Conservation (phyloP, 306 rosid species). For the Senna tora region DNA sequence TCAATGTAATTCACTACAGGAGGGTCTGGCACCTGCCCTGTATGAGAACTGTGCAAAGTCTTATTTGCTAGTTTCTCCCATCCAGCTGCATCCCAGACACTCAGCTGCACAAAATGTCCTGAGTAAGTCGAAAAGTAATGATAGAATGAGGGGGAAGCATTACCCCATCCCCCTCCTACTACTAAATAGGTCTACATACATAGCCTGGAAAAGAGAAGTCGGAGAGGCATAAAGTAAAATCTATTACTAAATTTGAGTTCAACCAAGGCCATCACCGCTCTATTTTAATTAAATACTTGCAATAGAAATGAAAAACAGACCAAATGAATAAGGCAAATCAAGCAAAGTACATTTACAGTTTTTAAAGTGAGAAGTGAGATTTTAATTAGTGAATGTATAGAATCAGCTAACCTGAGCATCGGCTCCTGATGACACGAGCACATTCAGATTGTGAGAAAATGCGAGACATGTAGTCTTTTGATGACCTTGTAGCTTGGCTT, state of each 20-base stretch:
- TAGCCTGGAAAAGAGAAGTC: not conserved
- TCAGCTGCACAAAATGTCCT: constrained; percentile 9
- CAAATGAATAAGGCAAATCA: not conserved
- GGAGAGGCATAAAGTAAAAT: not conserved
- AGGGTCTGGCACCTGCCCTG: constrained; percentile 21
- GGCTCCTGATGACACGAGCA: constrained; percentile 26
- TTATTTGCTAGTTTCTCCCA: constrained; percentile 29
- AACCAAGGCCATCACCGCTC: not conserved
- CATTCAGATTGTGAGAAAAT: constrained; percentile 25
- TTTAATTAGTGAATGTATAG: not conserved
- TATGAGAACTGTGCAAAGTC: not conserved
- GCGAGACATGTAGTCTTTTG: constrained; percentile 31
- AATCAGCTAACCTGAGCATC: constrained; percentile 28
- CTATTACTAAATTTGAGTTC: not conserved
- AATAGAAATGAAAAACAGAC: not conserved
- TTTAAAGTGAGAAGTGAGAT: not conserved
- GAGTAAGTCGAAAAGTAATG: not conserved
- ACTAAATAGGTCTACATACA: not conserved
- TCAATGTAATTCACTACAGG: constrained; percentile 32
- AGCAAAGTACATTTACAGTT: not conserved
- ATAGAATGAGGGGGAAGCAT: not conserved
- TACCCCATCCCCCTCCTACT: not conserved
- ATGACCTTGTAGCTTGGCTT: constrained; percentile 19
- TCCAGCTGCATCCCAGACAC: constrained; percentile 25
- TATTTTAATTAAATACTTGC: not conserved